Evolutionary conservation across 2,329 filamentous ascomycete genomes (phyloP).

Genomic region (Lasiodiplodia sp.): DNA sequence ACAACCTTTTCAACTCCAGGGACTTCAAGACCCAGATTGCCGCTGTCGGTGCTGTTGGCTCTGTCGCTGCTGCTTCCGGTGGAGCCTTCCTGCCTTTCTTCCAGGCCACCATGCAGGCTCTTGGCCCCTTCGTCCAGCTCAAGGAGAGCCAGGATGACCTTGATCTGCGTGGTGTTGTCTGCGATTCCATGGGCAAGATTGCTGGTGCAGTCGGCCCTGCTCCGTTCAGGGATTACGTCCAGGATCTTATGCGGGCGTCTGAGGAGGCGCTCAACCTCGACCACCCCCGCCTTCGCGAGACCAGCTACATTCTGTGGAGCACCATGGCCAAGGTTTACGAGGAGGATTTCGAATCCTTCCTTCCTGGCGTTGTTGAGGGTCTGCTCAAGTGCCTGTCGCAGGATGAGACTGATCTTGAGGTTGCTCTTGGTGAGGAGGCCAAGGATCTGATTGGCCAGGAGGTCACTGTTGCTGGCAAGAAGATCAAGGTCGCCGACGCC

Average conservation of each 20-base stretch:
- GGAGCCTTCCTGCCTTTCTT: slow-evolving; percentile 91
- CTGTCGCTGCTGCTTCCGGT: slow-evolving; percentile 85
- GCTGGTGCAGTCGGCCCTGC: slow-evolving; percentile 85
- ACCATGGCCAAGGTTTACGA: slow-evolving; percentile 93
- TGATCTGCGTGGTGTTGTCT: slow-evolving; percentile 85
- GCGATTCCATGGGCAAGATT: slow-evolving; percentile 93
- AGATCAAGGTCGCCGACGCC: slow-evolving; percentile 77
- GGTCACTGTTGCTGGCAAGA: slow-evolving; percentile 81
- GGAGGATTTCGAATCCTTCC: slow-evolving; percentile 80
- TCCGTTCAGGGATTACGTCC: slow-evolving; percentile 89
- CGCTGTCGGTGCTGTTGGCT: slow-evolving; percentile 87
- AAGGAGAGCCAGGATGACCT: slow-evolving; percentile 92
- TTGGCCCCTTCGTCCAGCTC: slow-evolving; percentile 82
- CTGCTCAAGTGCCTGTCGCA: slow-evolving; percentile 87
- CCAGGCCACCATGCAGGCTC: slow-evolving; percentile 85
- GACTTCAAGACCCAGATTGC: slow-evolving; percentile 91
- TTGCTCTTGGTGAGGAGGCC: slow-evolving; percentile 76
- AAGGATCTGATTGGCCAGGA: slow-evolving; percentile 77
- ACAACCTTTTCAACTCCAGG: slow-evolving; percentile 80
- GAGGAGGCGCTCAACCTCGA: slow-evolving; percentile 89
- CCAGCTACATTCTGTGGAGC: slow-evolving; percentile 96
- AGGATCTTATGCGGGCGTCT: slow-evolving; percentile 88
- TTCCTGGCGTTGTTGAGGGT: slow-evolving; percentile 78
- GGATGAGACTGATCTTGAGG: slow-evolving; percentile 82
- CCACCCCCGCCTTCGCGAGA: slow-evolving; percentile 91